Evolutionary conservation across 306 rosid species (phyloP), one percentile per base, ranked within the genome.

Genomic region (Luffa acutangula): DNA sequence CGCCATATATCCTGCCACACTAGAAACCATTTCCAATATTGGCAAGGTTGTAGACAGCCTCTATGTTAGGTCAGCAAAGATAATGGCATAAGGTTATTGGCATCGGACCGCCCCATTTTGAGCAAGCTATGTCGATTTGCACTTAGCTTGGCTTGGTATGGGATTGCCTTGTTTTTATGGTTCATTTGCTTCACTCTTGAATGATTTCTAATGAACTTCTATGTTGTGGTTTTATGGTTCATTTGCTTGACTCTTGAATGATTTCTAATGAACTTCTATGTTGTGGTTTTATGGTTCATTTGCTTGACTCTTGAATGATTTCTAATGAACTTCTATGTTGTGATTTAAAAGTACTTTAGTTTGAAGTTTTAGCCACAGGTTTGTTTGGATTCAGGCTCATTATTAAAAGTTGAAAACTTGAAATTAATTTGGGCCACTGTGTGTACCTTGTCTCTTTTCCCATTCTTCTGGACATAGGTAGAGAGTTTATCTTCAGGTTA

Each of bases 21-120:
- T 94, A 70, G 98, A 92, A 73, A 94, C 98, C 70, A 87, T 94
- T 84, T 83, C 95, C 18, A 94, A 94, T 53, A 80, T 90, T 18
- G 98, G 97, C 78, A 92, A 94, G 88, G 97, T 94, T 6, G 98
- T 92, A 20, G 98, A 92, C 78, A 94, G 97, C 87, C 96, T 92
- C 70, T 94, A 91, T 60, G 90, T 89, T 76, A 90, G 97, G 81
- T 94, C 98, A 85, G 98, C 98, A 41, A 94, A 94, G 90, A 92
- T 94, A 76, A 89, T 92, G 97, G 92, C 97, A 1, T 91, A 87
- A 91, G 77, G 74, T 77, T 52, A 3, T 21, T 5, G 37, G 54
- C 9, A 18, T 39, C 1, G 6, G 14, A 8, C 33, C 33, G 3
- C 39, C 33, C 74, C 9, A 14, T 14, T 57, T 18, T n/a, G 60